Evolutionary conservation across 148 eudicot genomes (phyloP), one percentile per base, ranked within the genome.

Genomic region (Cornus suecica): DNA sequence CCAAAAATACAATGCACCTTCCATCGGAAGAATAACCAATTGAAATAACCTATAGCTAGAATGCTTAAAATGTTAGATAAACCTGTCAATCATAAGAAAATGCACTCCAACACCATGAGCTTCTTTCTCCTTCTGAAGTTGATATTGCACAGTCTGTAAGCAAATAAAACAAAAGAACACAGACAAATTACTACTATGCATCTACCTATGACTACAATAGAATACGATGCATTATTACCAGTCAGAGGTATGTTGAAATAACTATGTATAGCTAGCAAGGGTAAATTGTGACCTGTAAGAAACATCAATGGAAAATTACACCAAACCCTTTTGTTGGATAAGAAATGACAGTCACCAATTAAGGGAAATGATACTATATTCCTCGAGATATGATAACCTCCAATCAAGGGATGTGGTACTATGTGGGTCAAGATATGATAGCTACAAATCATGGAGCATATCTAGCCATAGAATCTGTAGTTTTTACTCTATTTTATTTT

Each of bases 31-130:
- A n/a, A n/a, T n/a, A n/a, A n/a, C n/a, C n/a, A n/a, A n/a, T n/a
- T n/a, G n/a, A 52, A 77, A 18, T n/a, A 8, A 72, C 0, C 16
- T 42, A 23, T 31, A 41, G 66, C 6, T 13, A 8, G 37, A 42
- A 74, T n/a, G 58, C 15, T 20, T 28, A 22, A 42, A 41, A n/a
- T 23, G 26, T 10, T 26, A 28, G 13, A 68, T 82, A 71, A 74
- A 89, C 97, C 97, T 89, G 89, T 94, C 98, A 80, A 92, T 86
- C 89, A 94, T 86, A 82, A 94, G 87, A 72, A 89, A 83, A 78
- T 86, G 85, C 56, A 82, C 86, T 58, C 78, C 86, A 73, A 77
- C 64, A 32, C 83, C 85, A 66, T 72, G 86, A 68, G 66, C 78
- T 74, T 79, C 82, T 74, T 82, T 89, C 71, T 65, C 81, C 72